A percentile compares a stretch with the other conserved stretches of the same genome.
These are phyloP conservation scores for Rhodotorula taiwanensis DNA, from an alignment of 768 basidiomycete species.

Conservation along the genomic window DNA sequence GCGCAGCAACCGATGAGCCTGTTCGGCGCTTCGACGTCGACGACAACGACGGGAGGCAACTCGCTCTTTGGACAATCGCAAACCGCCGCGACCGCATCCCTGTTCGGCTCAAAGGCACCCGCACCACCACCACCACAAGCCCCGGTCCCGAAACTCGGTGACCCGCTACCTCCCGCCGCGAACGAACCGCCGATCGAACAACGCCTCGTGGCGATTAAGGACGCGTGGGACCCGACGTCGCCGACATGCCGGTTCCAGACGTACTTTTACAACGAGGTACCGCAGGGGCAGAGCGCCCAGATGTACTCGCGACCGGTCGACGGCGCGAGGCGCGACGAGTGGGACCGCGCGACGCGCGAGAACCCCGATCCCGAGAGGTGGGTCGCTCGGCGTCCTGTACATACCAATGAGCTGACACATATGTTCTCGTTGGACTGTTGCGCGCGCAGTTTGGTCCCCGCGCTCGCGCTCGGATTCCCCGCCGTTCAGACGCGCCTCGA, in stretches of 20 bases:
- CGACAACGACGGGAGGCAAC: constrained; percentile 6
- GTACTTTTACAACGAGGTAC: constrained; percentile 73
- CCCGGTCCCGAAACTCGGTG: constrained; percentile 48
- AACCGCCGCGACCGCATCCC: constrained; percentile 21
- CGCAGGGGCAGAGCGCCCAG: constrained; percentile 60
- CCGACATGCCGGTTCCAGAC: constrained; percentile 76
- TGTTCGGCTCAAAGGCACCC: constrained; percentile 38
- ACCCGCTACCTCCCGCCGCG: constrained; percentile 46
- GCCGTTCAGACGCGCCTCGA: constrained; percentile 71
- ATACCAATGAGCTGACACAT: neutral
- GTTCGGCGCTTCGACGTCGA: constrained; percentile 19
- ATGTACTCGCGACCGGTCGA: constrained; percentile 67
- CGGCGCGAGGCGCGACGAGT: constrained; percentile 58
- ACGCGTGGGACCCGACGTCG: constrained; percentile 65
- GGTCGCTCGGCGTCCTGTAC: constrained; percentile 36
- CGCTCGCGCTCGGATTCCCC: constrained; percentile 72
- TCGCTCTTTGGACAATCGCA: constrained; percentile 42
- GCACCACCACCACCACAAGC: constrained; percentile 41
- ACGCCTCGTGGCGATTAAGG: constrained; percentile 59
- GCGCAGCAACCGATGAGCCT: constrained; percentile 17
- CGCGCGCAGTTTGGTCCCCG: constrained; percentile 61
- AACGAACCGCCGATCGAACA: constrained; percentile 57
- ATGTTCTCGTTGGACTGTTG: too few relatives aligned
- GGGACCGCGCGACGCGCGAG: constrained; percentile 71
- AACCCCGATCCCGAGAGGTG: constrained; percentile 77